These are phyloP conservation scores for Soucietia sequanensis DNA, from an alignment of 805 yeast genomes.

Conservation along the genomic window DNA sequence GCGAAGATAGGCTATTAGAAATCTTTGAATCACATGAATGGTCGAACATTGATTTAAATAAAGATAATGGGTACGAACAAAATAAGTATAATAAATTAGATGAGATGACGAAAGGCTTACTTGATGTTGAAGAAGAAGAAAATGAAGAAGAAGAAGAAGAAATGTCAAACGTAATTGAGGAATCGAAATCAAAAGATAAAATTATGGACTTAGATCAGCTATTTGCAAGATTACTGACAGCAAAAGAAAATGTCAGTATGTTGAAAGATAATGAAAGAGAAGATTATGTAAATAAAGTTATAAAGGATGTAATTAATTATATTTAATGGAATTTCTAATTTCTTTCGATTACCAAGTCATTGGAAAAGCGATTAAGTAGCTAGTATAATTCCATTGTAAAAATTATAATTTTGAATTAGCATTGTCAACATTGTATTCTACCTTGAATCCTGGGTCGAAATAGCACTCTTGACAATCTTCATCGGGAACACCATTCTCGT, in stretches of 20 bases:
- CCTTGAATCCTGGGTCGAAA: constrained; percentile 56
- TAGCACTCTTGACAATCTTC: constrained; percentile 84
- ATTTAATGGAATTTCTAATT: constrained; percentile 14
- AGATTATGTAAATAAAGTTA: constrained; percentile 30
- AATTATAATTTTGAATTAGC: constrained; percentile 11
- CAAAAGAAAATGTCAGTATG: constrained; percentile 27
- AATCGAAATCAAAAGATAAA: constrained; percentile 5
- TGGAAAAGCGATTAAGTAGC: background rate
- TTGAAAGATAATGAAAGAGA: constrained; percentile 26
- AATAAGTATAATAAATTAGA: constrained; percentile 18
- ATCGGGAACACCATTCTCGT: constrained; percentile 74
- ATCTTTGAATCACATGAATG: constrained; percentile 51
- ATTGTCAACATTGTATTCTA: constrained; percentile 23
- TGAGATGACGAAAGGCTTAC: constrained; percentile 27
- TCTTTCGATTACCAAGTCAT: background rate
- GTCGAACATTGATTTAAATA: constrained; percentile 23
- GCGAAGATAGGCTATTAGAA: constrained; percentile 43
- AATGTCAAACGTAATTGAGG: constrained; percentile 24
- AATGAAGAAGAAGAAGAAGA: constrained; percentile 17
- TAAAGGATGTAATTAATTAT: constrained; percentile 40
- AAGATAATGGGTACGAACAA: constrained; percentile 14
- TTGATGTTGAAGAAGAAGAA: constrained; percentile 11
- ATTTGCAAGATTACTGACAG: constrained; percentile 31
- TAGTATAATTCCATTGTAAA: background rate
- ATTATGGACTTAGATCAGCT: constrained; percentile 28